Evolutionary conservation across 2,329 filamentous ascomycete species (phyloP).

Genomic region (Arthrobotrys conoides): DNA sequence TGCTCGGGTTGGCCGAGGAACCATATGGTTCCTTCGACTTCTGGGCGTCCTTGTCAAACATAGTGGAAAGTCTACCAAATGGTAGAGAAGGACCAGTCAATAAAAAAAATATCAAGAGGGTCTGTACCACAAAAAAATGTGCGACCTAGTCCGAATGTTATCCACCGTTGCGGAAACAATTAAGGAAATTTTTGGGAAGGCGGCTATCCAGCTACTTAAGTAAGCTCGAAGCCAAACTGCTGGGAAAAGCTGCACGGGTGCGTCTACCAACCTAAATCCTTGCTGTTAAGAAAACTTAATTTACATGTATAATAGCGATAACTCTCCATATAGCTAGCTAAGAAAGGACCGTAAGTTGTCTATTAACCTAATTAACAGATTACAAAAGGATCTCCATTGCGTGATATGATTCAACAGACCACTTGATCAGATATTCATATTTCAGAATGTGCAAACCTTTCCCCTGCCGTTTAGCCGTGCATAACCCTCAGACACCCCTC

Average conservation of each 20-base stretch:
- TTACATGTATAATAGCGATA: slow-evolving; percentile 1
- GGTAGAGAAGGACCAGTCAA: not conserved
- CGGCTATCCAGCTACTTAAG: slow-evolving; percentile 44
- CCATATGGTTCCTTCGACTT: slow-evolving; percentile 30
- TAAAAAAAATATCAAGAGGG: not conserved
- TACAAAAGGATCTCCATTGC: slow-evolving; percentile 39
- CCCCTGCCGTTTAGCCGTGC: slow-evolving; percentile 50
- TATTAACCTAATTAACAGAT: slow-evolving; percentile 6
- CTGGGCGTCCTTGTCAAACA: slow-evolving; percentile 36
- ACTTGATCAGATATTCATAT: slow-evolving; percentile 25
- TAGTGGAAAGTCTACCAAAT: slow-evolving; percentile 3
- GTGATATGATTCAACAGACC: slow-evolving; percentile 40
- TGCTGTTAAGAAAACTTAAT: not conserved
- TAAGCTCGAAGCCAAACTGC: slow-evolving; percentile 34
- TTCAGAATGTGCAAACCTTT: not conserved
- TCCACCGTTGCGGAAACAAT: slow-evolving; percentile 9
- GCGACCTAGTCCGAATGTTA: slow-evolving; percentile 2
- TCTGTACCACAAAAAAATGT: slow-evolving; percentile 32
- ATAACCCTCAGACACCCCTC: slow-evolving; percentile 12
- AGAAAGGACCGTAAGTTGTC: not conserved
- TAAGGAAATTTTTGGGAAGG: slow-evolving; percentile 7
- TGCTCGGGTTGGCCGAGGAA: slow-evolving; percentile 31
- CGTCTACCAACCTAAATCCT: slow-evolving; percentile 17
- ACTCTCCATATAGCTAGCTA: slow-evolving; percentile 13
- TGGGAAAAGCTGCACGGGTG: not conserved